Conservation (phyloP, 2,329 filamentous ascomycete genomes). For the Colletotrichum musae region DNA sequence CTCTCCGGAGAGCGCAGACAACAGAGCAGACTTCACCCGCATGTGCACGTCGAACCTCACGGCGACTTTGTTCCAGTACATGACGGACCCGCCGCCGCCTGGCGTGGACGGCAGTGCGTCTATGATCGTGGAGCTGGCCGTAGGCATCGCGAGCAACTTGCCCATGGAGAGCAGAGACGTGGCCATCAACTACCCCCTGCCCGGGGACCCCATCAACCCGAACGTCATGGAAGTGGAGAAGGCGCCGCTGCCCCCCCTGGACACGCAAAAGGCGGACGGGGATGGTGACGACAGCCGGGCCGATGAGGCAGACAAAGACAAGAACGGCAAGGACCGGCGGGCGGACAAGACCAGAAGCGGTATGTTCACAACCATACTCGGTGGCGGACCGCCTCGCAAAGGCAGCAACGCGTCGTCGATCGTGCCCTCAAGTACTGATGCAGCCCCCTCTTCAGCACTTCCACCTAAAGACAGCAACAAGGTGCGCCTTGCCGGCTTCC, state of each 20-base stretch:
- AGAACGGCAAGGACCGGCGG: slow-evolving; percentile 55
- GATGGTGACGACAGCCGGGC: slow-evolving; percentile 59
- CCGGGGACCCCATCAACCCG: slow-evolving; percentile 78
- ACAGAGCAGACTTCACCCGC: slow-evolving; percentile 78
- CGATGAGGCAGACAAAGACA: slow-evolving; percentile 60
- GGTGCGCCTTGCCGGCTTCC: slow-evolving; percentile 82
- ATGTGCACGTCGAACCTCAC: slow-evolving; percentile 78
- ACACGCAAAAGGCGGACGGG: slow-evolving; percentile 53
- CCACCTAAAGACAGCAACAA: slow-evolving; percentile 64
- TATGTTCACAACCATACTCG: slow-evolving; percentile 53
- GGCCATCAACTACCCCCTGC: slow-evolving; percentile 86
- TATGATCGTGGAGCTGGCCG: slow-evolving; percentile 93
- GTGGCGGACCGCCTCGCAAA: slow-evolving; percentile 46
- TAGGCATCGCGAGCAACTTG: slow-evolving; percentile 87
- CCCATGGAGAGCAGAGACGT: slow-evolving; percentile 94
- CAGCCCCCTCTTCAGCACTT: slow-evolving; percentile 53
- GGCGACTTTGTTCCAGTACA: slow-evolving; percentile 78
- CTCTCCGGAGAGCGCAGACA: slow-evolving; percentile 74
- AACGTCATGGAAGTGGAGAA: slow-evolving; percentile 92
- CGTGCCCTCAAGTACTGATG: slow-evolving; percentile 56
- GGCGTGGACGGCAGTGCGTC: slow-evolving; percentile 90
- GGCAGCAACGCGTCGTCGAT: slow-evolving; percentile 50
- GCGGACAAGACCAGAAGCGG: slow-evolving; percentile 63
- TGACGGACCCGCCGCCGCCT: slow-evolving; percentile 82
- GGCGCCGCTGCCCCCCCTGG: slow-evolving; percentile 73